phyloP scores from a whole-genome alignment of 805 yeast genomes.

The Lipomyces orientalis region DNA sequence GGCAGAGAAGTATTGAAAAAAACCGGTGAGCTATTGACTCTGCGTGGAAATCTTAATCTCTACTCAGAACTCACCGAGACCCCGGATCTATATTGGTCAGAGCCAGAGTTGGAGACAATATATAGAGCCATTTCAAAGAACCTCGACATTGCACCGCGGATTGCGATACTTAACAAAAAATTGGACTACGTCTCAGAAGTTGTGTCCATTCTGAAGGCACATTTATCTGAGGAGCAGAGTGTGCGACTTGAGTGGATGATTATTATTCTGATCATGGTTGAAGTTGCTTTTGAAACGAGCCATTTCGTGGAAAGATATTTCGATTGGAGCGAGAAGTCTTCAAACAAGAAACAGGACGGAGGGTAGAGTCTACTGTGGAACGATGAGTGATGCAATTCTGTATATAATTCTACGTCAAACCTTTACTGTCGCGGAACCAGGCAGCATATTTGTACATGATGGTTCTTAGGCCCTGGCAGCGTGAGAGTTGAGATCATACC shows the following conservation, averaged over 20 bases:
- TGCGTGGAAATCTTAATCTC: slow-evolving; percentile 81
- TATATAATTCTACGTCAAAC: neutral
- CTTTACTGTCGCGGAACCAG: neutral
- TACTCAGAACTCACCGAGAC: slow-evolving; percentile 90
- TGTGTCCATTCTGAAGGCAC: slow-evolving; percentile 74
- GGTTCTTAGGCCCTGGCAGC: no score
- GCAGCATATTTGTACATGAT: neutral
- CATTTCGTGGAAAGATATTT: slow-evolving; percentile 64
- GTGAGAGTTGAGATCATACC: no score
- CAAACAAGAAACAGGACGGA: neutral
- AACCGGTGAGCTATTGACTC: slow-evolving; percentile 74
- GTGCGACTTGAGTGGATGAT: slow-evolving; percentile 87
- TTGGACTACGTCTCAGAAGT: slow-evolving; percentile 91
- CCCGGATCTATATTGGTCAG: slow-evolving; percentile 93
- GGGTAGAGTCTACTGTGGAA: neutral
- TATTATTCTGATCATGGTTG: slow-evolving; percentile 79
- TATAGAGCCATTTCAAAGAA: slow-evolving; percentile 72
- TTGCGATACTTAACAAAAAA: slow-evolving; percentile 78
- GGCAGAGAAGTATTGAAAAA: slow-evolving; percentile 61
- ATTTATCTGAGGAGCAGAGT: slow-evolving; percentile 76
- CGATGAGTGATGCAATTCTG: neutral
- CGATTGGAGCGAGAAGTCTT: slow-evolving; percentile 6
- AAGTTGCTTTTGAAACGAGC: slow-evolving; percentile 78
- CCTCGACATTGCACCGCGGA: slow-evolving; percentile 78
- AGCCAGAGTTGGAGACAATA: slow-evolving; percentile 79